Evolutionary conservation across 2,329 filamentous ascomycete genomes (phyloP), one percentile per base, ranked within the genome.

Genomic region (Botrytis tulipae): DNA sequence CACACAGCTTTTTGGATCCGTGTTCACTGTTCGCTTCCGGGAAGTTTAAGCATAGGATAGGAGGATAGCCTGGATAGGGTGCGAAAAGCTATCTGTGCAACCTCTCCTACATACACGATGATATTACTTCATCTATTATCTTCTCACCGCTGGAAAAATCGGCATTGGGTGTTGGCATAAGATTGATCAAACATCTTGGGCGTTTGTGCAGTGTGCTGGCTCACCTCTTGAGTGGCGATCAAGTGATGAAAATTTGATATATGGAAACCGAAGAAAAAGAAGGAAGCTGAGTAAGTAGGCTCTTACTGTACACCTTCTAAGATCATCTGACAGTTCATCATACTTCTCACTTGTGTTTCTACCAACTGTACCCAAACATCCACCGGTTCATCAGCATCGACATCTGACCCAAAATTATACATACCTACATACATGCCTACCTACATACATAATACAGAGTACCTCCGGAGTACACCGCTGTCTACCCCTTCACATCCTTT

Each of bases 301-400:
- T 63, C 61, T 63, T 63, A 63, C 37, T 42, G 61, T 63, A 42
- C 14, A 57, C 40, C 60, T 40, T 16, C 59, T 62, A 62, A 62
- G 37, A 40, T 62, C 60, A 62, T 62, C 35, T 40, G 60, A 62
- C 60, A 62, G 60, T 62, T 62, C 60, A 62, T 62, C 60, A 42
- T 62, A 62, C 60, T n/a, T 62, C 35, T 40, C 9, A n/a, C 35
- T n/a, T 18, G 22, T 62, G 37, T n/a, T 35, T 61, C 35, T 61
- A 40, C 60, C 60, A 62, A 62, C 14, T 62, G 35, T 62, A 25
- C 60, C 60, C 60, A 62, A 57, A 62, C 22, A 62, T 62, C 35
- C 35, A 62, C 60, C 60, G 37, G 60, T 62, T 62, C 60, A n/a
- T 62, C 60, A 62, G 35, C 60, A 35, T 62, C 22, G 37, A 62